Conservation (phyloP, 2,329 filamentous ascomycete species). For the Pestalotiopsis sp. region DNA sequence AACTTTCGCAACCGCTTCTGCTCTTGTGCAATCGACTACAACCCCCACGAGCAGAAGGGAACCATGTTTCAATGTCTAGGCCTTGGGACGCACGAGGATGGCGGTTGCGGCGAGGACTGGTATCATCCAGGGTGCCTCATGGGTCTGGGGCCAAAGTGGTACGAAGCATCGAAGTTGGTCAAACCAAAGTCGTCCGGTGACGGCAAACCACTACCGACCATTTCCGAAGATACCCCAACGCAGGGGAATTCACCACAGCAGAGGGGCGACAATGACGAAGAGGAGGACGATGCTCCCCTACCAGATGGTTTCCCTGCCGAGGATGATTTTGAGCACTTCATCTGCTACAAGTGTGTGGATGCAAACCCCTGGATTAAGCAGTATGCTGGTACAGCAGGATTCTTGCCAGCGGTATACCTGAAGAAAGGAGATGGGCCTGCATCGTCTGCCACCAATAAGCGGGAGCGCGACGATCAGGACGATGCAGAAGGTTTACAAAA, state of each 20-base stretch:
- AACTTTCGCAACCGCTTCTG: conserved; percentile 96
- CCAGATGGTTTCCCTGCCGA: conserved; percentile 88
- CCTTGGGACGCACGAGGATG: conserved; percentile 75
- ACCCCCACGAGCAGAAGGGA: conserved; percentile 85
- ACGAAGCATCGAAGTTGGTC: conserved; percentile 52
- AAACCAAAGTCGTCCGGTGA: conserved; percentile 18
- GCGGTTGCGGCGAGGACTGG: conserved; percentile 96
- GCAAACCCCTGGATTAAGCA: conserved; percentile 88
- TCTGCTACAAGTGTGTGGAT: conserved; percentile 93
- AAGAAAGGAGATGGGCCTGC: conserved; percentile 24
- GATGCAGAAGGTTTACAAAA: conserved; percentile 35
- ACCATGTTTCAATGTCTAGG: conserved; percentile 99
- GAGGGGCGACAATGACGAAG: conserved; percentile 36
- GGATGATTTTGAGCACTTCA: conserved; percentile 84
- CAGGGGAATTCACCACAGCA: conserved; percentile 22
- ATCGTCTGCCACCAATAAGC: conserved; percentile 55
- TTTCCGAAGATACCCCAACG: conserved; percentile 45
- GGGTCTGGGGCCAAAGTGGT: conserved; percentile 76
- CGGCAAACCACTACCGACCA: conserved; percentile 44
- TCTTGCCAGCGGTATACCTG: conserved; percentile 72
- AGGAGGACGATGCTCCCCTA: conserved; percentile 66
- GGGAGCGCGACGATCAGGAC: conserved; percentile 62
- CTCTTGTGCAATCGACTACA: conserved; percentile 84
- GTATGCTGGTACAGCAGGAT: conserved; percentile 80
- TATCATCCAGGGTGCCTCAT: conserved; percentile 94